Evolutionary conservation across 2,329 filamentous ascomycete genomes (phyloP), one percentile per base, ranked within the genome.

Genomic region (Neofusicoccum cordaticola): DNA sequence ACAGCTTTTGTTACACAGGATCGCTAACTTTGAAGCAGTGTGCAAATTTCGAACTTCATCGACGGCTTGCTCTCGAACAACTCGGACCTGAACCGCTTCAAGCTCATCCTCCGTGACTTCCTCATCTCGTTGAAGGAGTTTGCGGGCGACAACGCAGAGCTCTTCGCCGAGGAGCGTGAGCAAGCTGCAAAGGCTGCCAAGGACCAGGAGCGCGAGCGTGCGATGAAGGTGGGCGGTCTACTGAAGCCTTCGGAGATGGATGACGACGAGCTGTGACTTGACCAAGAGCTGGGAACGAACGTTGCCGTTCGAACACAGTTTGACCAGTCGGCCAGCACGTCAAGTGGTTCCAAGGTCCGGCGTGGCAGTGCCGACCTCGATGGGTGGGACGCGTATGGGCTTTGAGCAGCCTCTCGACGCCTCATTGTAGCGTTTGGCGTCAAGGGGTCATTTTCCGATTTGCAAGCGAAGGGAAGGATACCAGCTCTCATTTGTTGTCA

Each of bases 191-290:
- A 88, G 69, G 91, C 94, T 71, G 91, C 91, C 52, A 92, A 93
- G 77, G 88, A 90, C 56, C 91, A 92, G 22, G 96, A 99, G 77
- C 89, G 93, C 72, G 92, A 97, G 79, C 90, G 94, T 70, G 88
- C 92, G 67, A 91, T 94, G 81, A 98, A 97, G 84, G 92, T 99
- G 64, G 93, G 95, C 70, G 95, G 96, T 73, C 84, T 99, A 67
- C 84, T 99, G 73, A 98, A 99, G 84, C 96, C 95, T 57, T 95
- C 93, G n/a, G 95, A 99, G 77, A 86, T 99, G 75, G 94, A 93
- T 60, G 88, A 90, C 67, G 80, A 84, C 73, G 90, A 93, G 80
- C 84, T 93, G 79, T 97, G 93, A 97, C 91, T 93, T 51, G 69
- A 76, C 70, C 74, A 79, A 72, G 79, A 79, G 67, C 73, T 79